Evolutionary conservation across 2,329 filamentous ascomycete genomes (phyloP).

Genomic region (Apiospora koreana): DNA sequence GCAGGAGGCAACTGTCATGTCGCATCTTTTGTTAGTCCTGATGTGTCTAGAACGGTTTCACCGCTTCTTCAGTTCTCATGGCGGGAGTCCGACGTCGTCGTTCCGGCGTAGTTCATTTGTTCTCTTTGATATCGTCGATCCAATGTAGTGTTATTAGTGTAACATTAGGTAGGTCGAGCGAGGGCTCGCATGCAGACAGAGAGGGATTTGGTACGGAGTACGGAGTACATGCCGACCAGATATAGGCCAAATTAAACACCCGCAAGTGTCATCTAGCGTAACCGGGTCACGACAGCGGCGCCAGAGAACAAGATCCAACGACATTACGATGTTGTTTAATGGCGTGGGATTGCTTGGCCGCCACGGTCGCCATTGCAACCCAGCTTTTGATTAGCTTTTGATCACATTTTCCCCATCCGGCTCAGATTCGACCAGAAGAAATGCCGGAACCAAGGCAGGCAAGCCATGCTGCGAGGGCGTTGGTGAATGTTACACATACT

Average conservation of each 20-base stretch:
- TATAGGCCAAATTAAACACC: conserved; percentile 2
- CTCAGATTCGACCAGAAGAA: not conserved
- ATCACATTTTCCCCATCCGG: not conserved
- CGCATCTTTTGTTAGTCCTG: not conserved
- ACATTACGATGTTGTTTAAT: conserved; percentile 3
- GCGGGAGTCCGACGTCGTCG: not conserved
- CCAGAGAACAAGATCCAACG: not conserved
- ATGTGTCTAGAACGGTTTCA: not conserved
- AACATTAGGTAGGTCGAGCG: not conserved
- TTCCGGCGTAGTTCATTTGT: not conserved
- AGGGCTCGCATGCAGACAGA: not conserved
- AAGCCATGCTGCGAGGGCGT: not conserved
- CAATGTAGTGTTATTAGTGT: not conserved
- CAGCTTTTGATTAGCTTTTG: conserved; percentile 1
- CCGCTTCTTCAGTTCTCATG: not conserved
- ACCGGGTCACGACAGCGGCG: not conserved
- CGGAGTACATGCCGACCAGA: not conserved
- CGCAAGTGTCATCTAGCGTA: conserved; percentile 2
- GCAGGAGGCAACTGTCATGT: not conserved
- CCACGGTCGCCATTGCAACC: not conserved
- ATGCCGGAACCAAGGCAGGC: not conserved
- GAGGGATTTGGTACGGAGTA: not conserved
- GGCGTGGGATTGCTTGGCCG: not conserved
- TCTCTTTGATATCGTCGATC: not conserved
- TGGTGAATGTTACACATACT: not conserved